phyloP scores from a whole-genome alignment of 2,329 filamentous ascomycete genomes.

The Sodiomyces alkalinus region DNA sequence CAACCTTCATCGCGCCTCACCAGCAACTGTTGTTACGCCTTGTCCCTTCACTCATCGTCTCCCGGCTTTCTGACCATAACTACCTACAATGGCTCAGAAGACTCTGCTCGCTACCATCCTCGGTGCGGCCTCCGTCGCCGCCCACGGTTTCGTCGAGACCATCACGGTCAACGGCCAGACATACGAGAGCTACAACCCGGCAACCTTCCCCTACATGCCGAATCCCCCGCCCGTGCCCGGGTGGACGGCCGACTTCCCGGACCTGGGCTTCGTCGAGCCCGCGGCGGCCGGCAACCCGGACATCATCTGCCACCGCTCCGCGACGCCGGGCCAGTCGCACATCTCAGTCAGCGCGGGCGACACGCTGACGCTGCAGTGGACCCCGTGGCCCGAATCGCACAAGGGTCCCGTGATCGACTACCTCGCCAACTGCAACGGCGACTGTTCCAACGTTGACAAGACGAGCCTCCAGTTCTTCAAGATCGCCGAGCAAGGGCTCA shows the following conservation, averaged over 20 bases:
- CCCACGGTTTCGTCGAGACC: constrained; percentile 16
- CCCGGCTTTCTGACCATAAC: too few relatives aligned
- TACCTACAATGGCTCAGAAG: constrained; percentile 5
- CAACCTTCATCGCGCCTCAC: too few relatives aligned
- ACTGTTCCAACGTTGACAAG: constrained; percentile 37
- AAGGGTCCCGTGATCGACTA: constrained; percentile 47
- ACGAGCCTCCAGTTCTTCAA: constrained; percentile 40
- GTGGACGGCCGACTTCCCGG: constrained; percentile 5
- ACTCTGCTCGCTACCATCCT: constrained; percentile 9
- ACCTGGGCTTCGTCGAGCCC: constrained; percentile 31
- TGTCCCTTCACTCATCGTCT: too few relatives aligned
- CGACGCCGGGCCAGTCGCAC: constrained; percentile 21
- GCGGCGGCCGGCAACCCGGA: constrained; percentile 20
- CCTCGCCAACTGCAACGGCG: constrained; percentile 38
- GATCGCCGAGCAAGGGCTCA: constrained; percentile 37
- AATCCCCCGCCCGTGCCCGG: constrained; percentile 14
- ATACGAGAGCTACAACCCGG: constrained; percentile 14
- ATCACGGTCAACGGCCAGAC: constrained; percentile 14
- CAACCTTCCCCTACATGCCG: constrained; percentile 10
- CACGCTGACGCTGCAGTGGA: constrained; percentile 45
- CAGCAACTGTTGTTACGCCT: too few relatives aligned
- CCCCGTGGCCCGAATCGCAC: constrained; percentile 48
- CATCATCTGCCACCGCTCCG: constrained; percentile 31
- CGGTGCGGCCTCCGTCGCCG: constrained; percentile 12
- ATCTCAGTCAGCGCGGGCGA: constrained; percentile 41